Evolutionary conservation across 129 eudicot genomes (phyloP).

Genomic region (Heracleum sosnowskyi): DNA sequence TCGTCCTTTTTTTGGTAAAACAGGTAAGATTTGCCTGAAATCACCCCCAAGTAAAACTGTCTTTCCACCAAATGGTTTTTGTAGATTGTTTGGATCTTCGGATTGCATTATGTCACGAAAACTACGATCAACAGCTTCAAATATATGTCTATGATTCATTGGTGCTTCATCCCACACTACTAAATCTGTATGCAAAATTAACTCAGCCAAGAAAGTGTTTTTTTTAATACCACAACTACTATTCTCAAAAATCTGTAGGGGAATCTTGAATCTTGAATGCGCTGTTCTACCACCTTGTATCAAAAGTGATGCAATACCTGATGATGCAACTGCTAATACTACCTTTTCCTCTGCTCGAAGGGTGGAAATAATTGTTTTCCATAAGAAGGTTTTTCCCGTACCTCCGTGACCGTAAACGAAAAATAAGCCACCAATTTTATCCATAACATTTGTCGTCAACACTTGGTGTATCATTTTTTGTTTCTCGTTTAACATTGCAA

Average conservation of each 20-base stretch:
- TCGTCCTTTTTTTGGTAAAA: no score
- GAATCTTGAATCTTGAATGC: background rate
- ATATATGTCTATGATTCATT: background rate
- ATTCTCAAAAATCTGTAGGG: background rate
- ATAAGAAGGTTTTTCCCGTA: background rate
- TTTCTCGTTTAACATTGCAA: background rate
- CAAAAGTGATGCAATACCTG: background rate
- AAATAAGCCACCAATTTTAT: background rate
- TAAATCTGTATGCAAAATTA: background rate
- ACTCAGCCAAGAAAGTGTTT: background rate
- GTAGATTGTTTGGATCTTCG: background rate
- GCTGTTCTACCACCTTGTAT: background rate
- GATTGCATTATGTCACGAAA: background rate
- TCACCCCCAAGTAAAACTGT: background rate
- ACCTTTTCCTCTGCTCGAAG: background rate
- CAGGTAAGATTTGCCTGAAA: no score
- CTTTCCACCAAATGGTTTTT: background rate
- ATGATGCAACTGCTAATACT: background rate
- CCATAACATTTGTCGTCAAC: background rate
- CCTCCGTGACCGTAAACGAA: background rate
- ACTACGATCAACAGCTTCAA: background rate
- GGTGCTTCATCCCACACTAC: background rate
- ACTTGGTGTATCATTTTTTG: background rate
- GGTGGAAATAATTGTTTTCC: background rate
- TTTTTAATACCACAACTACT: background rate